phyloP scores from a whole-genome alignment of 192 early-diverging fungal genomes.

The Dimargaris verticillata region DNA sequence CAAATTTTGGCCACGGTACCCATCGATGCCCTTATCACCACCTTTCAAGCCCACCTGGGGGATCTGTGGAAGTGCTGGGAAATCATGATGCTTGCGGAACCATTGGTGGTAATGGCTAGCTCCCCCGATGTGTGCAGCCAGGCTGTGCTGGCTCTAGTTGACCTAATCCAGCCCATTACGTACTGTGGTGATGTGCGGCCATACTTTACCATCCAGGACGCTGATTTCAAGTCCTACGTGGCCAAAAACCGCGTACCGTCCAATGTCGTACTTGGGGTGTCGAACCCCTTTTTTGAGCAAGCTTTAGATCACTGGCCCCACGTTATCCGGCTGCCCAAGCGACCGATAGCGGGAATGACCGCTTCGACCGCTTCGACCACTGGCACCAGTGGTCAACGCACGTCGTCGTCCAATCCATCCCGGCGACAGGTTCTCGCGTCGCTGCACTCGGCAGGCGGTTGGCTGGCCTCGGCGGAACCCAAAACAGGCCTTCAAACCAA shows the following conservation, averaged over 20 bases:
- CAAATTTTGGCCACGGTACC: slow-evolving; percentile 56
- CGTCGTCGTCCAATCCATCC: background rate
- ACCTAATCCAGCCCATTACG: slow-evolving; percentile 85
- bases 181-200: slow-evolving; percentile 95
- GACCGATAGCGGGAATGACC: no score
- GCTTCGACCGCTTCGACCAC: no score
- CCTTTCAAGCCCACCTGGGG: slow-evolving; percentile 61
- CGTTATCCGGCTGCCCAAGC: slow-evolving; percentile 43
- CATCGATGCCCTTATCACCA: slow-evolving; percentile 51
- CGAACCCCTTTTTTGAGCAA: slow-evolving; percentile 86
- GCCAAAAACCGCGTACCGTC: slow-evolving; percentile 45
- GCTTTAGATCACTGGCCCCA: slow-evolving; percentile 87
- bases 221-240: slow-evolving; percentile 57
- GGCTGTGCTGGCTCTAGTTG: slow-evolving; percentile 64
- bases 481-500: slow-evolving; percentile 24
- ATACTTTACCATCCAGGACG: slow-evolving; percentile 93
- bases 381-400: background rate
- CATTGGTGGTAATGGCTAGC: slow-evolving; percentile 75
- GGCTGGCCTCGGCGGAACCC: slow-evolving; percentile 11
- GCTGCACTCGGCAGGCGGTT: background rate
- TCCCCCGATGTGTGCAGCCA: slow-evolving; percentile 77
- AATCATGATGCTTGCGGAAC: slow-evolving; percentile 79
- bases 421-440: background rate
- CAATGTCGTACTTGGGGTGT: slow-evolving; percentile 79
- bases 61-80: slow-evolving; percentile 89